A percentile compares a stretch with the other conserved stretches of the same genome.
These are phyloP conservation scores for Ilex paraguariensis DNA, from an alignment of 305 asterid species.

Conservation along the genomic window DNA sequence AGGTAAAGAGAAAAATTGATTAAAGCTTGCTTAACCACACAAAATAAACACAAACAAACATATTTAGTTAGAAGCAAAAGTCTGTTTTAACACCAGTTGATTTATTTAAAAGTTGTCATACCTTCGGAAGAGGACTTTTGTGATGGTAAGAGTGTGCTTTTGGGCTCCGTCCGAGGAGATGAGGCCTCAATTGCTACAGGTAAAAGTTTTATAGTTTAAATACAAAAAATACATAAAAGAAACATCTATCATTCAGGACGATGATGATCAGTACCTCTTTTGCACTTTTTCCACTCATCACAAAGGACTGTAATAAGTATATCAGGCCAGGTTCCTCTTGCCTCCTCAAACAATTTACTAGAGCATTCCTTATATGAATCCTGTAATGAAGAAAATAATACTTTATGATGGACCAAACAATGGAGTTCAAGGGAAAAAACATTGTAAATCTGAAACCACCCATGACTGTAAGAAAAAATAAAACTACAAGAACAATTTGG, in stretches of 20 bases:
- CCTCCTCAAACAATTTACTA: constrained; percentile 61
- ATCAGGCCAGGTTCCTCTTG: constrained; percentile 89
- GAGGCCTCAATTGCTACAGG: constrained; percentile 84
- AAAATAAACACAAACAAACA: constrained; percentile 2
- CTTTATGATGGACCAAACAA: too few relatives aligned
- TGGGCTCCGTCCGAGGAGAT: constrained; percentile 85
- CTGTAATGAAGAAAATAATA: constrained; percentile 18
- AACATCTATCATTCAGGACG: neutral
- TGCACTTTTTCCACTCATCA: constrained; percentile 98
- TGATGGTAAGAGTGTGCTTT: constrained; percentile 55
- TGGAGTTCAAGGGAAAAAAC: too few relatives aligned
- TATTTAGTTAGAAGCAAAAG: neutral
- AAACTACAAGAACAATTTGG: too few relatives aligned
- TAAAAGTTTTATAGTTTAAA: constrained; percentile 7
- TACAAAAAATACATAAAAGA: neutral
- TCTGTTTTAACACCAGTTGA: neutral
- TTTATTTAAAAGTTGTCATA: constrained; percentile 22
- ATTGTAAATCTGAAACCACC: too few relatives aligned
- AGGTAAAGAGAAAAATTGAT: constrained; percentile 17
- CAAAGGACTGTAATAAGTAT: constrained; percentile 52
- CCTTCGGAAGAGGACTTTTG: constrained; percentile 42
- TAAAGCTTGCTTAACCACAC: constrained; percentile 10
- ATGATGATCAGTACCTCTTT: constrained; percentile 56
- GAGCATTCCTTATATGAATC: constrained; percentile 55
- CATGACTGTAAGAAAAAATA: too few relatives aligned